A percentile compares a stretch with the other conserved stretches of the same genome.
These are phyloP conservation scores for Euphorbia corollata DNA, from an alignment of 441 rosid genomes.

Conservation along the genomic window DNA sequence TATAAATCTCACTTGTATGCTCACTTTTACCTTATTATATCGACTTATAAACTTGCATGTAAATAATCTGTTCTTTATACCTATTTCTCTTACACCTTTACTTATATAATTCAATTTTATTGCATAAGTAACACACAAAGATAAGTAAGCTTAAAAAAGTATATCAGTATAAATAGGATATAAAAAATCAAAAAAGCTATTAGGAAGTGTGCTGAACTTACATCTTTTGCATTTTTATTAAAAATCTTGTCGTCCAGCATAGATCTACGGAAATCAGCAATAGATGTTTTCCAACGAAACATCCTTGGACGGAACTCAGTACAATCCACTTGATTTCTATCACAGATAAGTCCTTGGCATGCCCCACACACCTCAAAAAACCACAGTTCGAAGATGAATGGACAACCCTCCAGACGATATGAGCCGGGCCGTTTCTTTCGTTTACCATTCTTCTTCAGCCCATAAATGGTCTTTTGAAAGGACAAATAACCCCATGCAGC, in stretches of 20 bases:
- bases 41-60: too few relatives aligned
- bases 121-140: neutral
- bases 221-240: neutral
- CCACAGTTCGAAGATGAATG: neutral
- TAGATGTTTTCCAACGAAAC: neutral
- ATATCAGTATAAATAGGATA: neutral
- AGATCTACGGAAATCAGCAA: neutral
- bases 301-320: neutral
- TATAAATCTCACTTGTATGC: too few relatives aligned
- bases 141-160: neutral
- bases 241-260: neutral
- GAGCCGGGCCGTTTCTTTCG: neutral
- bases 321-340: neutral
- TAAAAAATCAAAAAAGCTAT: neutral
- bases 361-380: neutral
- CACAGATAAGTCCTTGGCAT: neutral
- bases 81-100: too few relatives aligned
- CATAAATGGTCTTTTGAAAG: neutral
- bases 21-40: too few relatives aligned
- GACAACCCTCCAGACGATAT: neutral
- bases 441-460: neutral
- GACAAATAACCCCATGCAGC: neutral
- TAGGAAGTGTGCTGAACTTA: neutral
- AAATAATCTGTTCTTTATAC: too few relatives aligned
- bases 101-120: too few relatives aligned